These are phyloP conservation scores for Acanthamoeba healyi DNA, from an alignment of 208 protist species.

Conservation along the genomic window DNA sequence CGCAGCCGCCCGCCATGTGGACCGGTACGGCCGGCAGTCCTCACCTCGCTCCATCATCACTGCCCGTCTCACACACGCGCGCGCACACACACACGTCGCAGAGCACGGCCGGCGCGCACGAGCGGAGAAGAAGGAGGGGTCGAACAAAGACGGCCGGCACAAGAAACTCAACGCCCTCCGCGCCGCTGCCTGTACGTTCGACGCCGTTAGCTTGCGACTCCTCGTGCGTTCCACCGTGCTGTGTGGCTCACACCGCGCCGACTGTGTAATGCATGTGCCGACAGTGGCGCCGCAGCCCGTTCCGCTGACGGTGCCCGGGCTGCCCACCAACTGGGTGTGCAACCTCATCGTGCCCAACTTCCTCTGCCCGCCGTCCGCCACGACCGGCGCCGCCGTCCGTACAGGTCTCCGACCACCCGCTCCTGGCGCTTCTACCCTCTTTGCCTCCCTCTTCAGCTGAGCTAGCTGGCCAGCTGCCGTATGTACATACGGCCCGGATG, in stretches of 20 bases:
- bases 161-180: not conserved
- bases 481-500: too few species aligned
- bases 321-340: conserved; percentile 3
- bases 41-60: not conserved
- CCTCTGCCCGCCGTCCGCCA: not conserved
- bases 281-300: not conserved
- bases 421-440: not conserved
- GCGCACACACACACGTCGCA: not conserved
- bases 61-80: too few species aligned
- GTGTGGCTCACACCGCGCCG: too few species aligned
- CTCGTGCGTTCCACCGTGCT: too few species aligned
- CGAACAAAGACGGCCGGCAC: not conserved
- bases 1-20: not conserved
- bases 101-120: not conserved
- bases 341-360: conserved; percentile 17
- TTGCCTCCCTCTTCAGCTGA: conserved; percentile 6
- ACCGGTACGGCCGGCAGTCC: not conserved
- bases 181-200: not conserved
- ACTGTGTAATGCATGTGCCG: not conserved
- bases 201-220: not conserved
- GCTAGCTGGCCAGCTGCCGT: too few species aligned
- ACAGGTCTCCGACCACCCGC: not conserved
- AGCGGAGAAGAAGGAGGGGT: not conserved
- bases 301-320: not conserved
- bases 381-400: not conserved